Conservation (phyloP, 2,329 filamentous ascomycete genomes). For the Periconia sp. region DNA sequence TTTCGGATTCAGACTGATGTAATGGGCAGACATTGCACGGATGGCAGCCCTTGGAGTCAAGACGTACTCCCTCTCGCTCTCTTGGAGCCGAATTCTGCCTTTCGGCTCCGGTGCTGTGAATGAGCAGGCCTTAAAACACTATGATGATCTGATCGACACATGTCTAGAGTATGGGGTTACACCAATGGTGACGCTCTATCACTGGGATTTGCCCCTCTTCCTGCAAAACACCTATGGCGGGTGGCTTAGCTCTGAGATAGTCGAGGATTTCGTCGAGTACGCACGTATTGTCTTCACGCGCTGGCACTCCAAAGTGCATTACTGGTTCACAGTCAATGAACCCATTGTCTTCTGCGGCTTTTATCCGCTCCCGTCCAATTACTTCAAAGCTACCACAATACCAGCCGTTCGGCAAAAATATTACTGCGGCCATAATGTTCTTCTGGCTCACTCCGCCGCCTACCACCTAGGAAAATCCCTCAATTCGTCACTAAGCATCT, state of each 20-base stretch:
- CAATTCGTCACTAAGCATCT: slow-evolving; percentile 44
- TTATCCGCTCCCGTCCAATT: slow-evolving; percentile 40
- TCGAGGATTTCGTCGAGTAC: slow-evolving; percentile 49
- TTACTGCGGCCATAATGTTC: slow-evolving; percentile 45
- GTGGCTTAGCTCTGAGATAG: slow-evolving; percentile 37
- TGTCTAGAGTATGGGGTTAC: slow-evolving; percentile 51
- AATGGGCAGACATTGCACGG: slow-evolving; percentile 42
- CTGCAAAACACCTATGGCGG: slow-evolving; percentile 48
- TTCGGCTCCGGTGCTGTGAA: slow-evolving; percentile 55
- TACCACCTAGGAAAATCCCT: slow-evolving; percentile 53
- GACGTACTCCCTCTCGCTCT: slow-evolving; percentile 52
- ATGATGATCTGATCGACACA: slow-evolving; percentile 56
- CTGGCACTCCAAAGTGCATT: slow-evolving; percentile 46
- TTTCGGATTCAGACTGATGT: neutral
- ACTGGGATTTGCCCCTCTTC: slow-evolving; percentile 48
- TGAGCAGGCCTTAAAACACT: slow-evolving; percentile 53
- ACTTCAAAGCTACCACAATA: slow-evolving; percentile 46
- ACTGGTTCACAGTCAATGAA: slow-evolving; percentile 53
- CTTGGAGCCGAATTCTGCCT: slow-evolving; percentile 58
- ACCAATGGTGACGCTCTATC: slow-evolving; percentile 54
- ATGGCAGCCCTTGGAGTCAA: slow-evolving; percentile 43
- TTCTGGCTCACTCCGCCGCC: slow-evolving; percentile 44
- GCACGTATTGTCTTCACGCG: slow-evolving; percentile 46
- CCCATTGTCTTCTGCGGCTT: slow-evolving; percentile 41
- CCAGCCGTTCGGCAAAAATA: slow-evolving; percentile 39